Evolutionary conservation across 1,284 basidiomycete genomes (phyloP), one percentile per base, ranked within the genome.

Genomic region (Puccinia horiana): DNA sequence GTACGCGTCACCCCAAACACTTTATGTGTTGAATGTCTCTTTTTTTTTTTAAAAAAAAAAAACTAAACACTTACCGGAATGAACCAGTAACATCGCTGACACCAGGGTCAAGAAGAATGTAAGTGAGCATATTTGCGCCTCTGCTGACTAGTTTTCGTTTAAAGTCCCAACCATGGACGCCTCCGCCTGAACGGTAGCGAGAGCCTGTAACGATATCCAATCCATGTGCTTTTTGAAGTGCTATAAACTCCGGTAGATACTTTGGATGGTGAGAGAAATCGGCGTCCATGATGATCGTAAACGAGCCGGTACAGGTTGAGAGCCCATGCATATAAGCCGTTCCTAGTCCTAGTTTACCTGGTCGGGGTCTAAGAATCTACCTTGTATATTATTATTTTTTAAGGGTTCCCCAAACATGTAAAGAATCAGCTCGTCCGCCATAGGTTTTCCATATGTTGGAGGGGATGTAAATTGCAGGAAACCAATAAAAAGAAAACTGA

Each of bases 211-310:
- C 94, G 84, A 95, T 93, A 86, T 95, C 94, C 70, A 94, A 89
- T 87, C 94, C 92, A 86, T 93, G 91, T 47, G 91, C 88, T 86
- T 92, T 90, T 87, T 95, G 94, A 83, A 93, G 89, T 83, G 77
- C 61, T 37, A 83, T 83, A 52, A 83, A 83, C 18, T 32, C n/a
- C 23, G 83, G 82, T 11, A 83, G 40, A 76, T 76, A 83, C 54
- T 83, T 83, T 12, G 83, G 83, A 86, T 96, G 94, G 86, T 96
- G 94, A 16, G 94, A 95, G 87, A 96, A 96, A 88, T 96, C 94
- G 75, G 94, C 94, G 86, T 96, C 94, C 94, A 96, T 96, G 87
- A 96, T 96, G 86, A 96, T 93, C 49, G 95, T 93, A 88, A 95
- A 96, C 87, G 94, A 93, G n/a, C 94, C 94, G 0, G 92, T 92